A percentile compares a stretch with the other conserved stretches of the same genome.
Evolutionary conservation across 305 asterid genomes (phyloP).

Genomic region (Euphrasia arctica): DNA sequence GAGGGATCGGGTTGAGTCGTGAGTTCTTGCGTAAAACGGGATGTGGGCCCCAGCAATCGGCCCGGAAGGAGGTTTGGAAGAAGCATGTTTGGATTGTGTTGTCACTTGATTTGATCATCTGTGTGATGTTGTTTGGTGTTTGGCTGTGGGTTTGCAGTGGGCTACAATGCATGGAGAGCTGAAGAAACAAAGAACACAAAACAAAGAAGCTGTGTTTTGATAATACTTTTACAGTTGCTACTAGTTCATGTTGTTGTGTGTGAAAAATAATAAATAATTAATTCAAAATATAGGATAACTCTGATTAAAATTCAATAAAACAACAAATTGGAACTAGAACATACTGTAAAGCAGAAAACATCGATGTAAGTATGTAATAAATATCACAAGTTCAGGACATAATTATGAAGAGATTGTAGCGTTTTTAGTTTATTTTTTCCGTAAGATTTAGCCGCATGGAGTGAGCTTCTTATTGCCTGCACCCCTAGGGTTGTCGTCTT

Average conservation of each 20-base stretch:
- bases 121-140: slow-evolving; percentile 54
- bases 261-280: too few relatives aligned
- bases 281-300: neutral
- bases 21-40: slow-evolving; percentile 25
- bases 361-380: neutral
- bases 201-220: neutral
- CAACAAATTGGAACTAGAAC: slow-evolving; percentile 21
- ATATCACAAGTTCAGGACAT: neutral
- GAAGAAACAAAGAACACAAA: slow-evolving; percentile 11
- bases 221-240: neutral
- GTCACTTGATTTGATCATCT: slow-evolving; percentile 63
- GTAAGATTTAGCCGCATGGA: slow-evolving; percentile 66
- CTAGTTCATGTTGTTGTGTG: too few relatives aligned
- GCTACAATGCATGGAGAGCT: slow-evolving; percentile 53
- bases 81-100: slow-evolving; percentile 86
- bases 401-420: neutral
- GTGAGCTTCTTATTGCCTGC: slow-evolving; percentile 98
- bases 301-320: neutral
- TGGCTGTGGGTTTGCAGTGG: slow-evolving; percentile 90
- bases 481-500: slow-evolving; percentile 98
- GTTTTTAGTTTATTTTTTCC: neutral
- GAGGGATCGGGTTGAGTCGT: slow-evolving; percentile 35
- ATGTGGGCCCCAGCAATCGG: slow-evolving; percentile 34
- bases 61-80: slow-evolving; percentile 68
- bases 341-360: slow-evolving; percentile 10